A percentile compares a stretch with the other conserved stretches of the same genome.
These are phyloP conservation scores for Lipomyces spencermartinsiae DNA, from an alignment of 805 yeast species.

Conservation along the genomic window DNA sequence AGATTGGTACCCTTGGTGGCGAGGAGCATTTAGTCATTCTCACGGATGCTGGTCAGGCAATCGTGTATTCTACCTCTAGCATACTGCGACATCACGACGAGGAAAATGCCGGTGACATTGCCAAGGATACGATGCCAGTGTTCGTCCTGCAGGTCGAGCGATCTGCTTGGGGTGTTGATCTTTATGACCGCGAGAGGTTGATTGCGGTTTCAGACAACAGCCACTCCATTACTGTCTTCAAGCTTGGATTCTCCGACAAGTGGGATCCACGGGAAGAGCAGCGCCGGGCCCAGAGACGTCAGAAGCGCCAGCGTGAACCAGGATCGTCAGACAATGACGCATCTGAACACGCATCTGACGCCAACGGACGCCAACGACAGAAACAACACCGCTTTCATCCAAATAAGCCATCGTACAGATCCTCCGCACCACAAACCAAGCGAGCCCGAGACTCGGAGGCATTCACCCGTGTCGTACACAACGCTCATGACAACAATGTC, in stretches of 20 bases:
- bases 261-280: neutral
- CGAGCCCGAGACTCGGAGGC: slow-evolving; percentile 14
- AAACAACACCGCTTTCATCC: neutral
- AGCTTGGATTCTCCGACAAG: slow-evolving; percentile 21
- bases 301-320: slow-evolving; percentile 1
- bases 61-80: slow-evolving; percentile 24
- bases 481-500: slow-evolving; percentile 35
- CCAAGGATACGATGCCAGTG: slow-evolving; percentile 16
- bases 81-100: slow-evolving; percentile 15
- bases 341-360: neutral
- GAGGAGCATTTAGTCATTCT: slow-evolving; percentile 33
- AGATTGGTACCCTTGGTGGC: slow-evolving; percentile 28
- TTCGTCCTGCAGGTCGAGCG: slow-evolving; percentile 29
- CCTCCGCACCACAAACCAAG: slow-evolving; percentile 9
- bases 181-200: slow-evolving; percentile 28
- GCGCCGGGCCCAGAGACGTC: neutral
- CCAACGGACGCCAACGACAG: neutral
- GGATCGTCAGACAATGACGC: neutral
- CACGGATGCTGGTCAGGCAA: slow-evolving; percentile 34
- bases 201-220: slow-evolving; percentile 32
- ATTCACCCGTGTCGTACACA: slow-evolving; percentile 12
- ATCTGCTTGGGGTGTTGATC: slow-evolving; percentile 36
- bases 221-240: slow-evolving; percentile 29
- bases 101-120: slow-evolving; percentile 18
- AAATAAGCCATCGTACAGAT: neutral